phyloP scores from a whole-genome alignment of 2,329 filamentous ascomycete species.

The Talaromyces sp. region DNA sequence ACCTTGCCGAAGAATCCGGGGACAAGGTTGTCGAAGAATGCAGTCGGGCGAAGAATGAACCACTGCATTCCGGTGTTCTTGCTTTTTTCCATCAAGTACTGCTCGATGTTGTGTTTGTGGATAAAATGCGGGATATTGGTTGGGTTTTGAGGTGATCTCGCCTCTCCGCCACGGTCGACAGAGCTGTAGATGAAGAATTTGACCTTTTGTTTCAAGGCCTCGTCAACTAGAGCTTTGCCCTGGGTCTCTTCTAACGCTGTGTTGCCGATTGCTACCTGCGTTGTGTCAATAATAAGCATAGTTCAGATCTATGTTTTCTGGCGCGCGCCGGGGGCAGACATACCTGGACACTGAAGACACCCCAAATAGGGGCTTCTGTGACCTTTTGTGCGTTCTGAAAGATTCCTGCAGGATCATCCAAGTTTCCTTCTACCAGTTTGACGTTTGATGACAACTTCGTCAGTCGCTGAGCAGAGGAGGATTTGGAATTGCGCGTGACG shows the following conservation, averaged over 20 bases:
- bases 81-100: constrained; percentile 49
- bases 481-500: constrained; percentile 54
- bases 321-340: not conserved
- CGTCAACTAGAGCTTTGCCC: constrained; percentile 55
- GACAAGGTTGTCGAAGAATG: constrained; percentile 56
- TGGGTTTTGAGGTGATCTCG: constrained; percentile 41
- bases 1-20: constrained; percentile 44
- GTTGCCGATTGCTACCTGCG: constrained; percentile 11
- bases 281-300: not conserved
- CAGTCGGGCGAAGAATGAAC: constrained; percentile 58
- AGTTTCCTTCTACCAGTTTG: constrained; percentile 53
- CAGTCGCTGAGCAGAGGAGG: constrained; percentile 47
- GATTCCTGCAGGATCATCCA: constrained; percentile 47
- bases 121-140: constrained; percentile 59
- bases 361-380: constrained; percentile 44
- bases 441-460: constrained; percentile 42
- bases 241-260: constrained; percentile 43
- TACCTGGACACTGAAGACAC: constrained; percentile 59
- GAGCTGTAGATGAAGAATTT: constrained; percentile 59
- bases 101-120: constrained; percentile 57
- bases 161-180: constrained; percentile 58
- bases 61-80: constrained; percentile 48
- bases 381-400: constrained; percentile 43
- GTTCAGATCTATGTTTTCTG: not conserved
- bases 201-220: constrained; percentile 50